Conservation (phyloP, 2,329 filamentous ascomycete genomes). For the Claviceps maximensis region DNA sequence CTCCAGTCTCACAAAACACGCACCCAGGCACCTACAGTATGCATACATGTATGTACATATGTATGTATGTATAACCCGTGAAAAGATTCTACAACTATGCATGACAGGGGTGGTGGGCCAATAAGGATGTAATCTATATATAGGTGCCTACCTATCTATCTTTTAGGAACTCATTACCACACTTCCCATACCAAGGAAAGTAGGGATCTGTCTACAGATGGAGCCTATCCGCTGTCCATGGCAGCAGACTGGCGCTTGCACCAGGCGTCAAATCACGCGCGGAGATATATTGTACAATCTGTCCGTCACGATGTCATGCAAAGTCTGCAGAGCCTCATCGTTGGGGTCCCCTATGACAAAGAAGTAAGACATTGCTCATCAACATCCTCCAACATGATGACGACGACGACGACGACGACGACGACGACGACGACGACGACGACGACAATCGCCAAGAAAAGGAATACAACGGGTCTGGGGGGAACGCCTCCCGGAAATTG, state of each 20-base stretch:
- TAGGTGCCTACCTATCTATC: too few relatives aligned
- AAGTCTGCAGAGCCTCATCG: slow-evolving; percentile 4
- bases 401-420: background rate
- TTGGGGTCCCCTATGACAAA: background rate
- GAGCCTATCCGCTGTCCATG: too few relatives aligned
- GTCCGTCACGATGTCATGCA: background rate
- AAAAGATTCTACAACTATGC: too few relatives aligned
- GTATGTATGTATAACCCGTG: background rate
- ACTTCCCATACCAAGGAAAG: too few relatives aligned
- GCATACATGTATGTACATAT: background rate
- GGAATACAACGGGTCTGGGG: background rate
- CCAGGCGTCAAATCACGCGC: background rate
- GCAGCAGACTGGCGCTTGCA: too few relatives aligned
- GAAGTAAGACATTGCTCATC: background rate
- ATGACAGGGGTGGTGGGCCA: too few relatives aligned
- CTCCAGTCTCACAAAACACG: too few relatives aligned
- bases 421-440: background rate
- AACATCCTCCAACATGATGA: background rate
- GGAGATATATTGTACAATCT: too few relatives aligned
- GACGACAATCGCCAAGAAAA: background rate
- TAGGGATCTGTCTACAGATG: too few relatives aligned
- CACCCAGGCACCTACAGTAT: background rate
- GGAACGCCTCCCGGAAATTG: background rate
- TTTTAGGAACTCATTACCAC: too few relatives aligned
- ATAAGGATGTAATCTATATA: too few relatives aligned